These are phyloP conservation scores for Candida andamanensis DNA, from an alignment of 805 yeast genomes.

Conservation along the genomic window DNA sequence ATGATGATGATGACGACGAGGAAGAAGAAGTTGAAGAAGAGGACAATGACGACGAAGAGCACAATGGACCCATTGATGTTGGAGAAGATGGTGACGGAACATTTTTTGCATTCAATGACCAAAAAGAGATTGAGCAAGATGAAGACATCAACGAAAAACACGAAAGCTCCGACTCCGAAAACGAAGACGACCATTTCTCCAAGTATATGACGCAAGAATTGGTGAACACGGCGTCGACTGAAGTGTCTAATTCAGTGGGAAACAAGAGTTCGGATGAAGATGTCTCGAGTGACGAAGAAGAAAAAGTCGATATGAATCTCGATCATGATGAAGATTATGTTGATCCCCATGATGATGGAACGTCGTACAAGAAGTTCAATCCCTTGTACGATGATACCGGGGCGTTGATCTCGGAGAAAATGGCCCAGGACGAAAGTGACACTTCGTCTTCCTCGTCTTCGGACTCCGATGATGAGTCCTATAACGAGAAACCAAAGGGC, in stretches of 20 bases:
- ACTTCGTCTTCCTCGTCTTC: constrained; percentile 29
- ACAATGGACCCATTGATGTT: constrained; percentile 26
- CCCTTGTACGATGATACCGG: constrained; percentile 52
- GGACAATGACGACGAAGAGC: constrained; percentile 26
- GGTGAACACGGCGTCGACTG: constrained; percentile 44
- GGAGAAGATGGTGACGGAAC: constrained; percentile 20
- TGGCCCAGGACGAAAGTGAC: constrained; percentile 19
- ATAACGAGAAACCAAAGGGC: constrained; percentile 16
- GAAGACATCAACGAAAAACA: constrained; percentile 3
- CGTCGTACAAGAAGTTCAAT: constrained; percentile 60
- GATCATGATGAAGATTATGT: constrained; percentile 59
- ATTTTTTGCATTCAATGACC: background rate
- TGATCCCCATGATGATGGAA: constrained; percentile 80
- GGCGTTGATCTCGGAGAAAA: constrained; percentile 12
- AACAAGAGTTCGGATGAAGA: constrained; percentile 33
- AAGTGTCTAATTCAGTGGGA: constrained; percentile 17
- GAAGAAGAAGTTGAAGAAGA: constrained; percentile 28
- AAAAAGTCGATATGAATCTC: constrained; percentile 20
- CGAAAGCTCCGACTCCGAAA: constrained; percentile 25
- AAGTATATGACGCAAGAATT: constrained; percentile 74
- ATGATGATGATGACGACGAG: constrained; percentile 42
- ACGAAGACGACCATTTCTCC: constrained; percentile 55
- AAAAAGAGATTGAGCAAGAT: constrained; percentile 11
- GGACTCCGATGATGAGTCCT: constrained; percentile 24
- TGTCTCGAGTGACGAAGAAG: constrained; percentile 43